phyloP scores from a whole-genome alignment of 805 yeast species.

The Suhomyces faveliae region DNA sequence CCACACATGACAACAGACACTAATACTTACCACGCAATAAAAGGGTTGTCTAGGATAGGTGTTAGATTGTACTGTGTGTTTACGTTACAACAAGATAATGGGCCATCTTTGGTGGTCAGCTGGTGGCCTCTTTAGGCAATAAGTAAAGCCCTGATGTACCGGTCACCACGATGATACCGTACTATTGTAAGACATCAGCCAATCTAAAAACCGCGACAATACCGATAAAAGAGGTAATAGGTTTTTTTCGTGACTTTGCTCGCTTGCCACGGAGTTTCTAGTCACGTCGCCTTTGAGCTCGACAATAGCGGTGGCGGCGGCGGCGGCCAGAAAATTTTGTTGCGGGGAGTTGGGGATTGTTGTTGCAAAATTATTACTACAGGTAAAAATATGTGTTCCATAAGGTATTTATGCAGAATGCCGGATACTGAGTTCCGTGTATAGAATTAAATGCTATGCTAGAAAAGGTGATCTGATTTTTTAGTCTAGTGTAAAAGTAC shows the following conservation, averaged over 20 bases:
- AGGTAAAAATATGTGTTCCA: neutral
- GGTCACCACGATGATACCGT: neutral
- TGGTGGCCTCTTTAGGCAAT: neutral
- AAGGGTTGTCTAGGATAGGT: no score
- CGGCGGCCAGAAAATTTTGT: no score
- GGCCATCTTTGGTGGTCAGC: no score
- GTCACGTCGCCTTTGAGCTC: neutral
- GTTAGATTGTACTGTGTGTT: no score
- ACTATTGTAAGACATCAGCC: neutral
- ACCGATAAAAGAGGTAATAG: neutral
- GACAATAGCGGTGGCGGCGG: no score
- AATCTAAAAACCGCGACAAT: neutral
- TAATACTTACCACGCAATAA: no score
- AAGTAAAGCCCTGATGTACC: neutral
- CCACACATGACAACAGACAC: no score
- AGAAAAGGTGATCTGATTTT: neutral
- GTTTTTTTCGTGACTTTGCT: neutral
- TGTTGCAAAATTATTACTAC: neutral
- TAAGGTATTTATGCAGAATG: neutral
- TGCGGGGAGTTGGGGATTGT: no score
- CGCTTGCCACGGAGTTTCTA: neutral
- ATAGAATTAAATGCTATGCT: constrained; percentile 2
- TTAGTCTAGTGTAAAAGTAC: neutral
- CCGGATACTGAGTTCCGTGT: neutral
- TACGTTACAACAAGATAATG: no score